These are phyloP conservation scores for Nigrospora sphaerica DNA, from an alignment of 2,329 filamentous ascomycete species.

Conservation along the genomic window DNA sequence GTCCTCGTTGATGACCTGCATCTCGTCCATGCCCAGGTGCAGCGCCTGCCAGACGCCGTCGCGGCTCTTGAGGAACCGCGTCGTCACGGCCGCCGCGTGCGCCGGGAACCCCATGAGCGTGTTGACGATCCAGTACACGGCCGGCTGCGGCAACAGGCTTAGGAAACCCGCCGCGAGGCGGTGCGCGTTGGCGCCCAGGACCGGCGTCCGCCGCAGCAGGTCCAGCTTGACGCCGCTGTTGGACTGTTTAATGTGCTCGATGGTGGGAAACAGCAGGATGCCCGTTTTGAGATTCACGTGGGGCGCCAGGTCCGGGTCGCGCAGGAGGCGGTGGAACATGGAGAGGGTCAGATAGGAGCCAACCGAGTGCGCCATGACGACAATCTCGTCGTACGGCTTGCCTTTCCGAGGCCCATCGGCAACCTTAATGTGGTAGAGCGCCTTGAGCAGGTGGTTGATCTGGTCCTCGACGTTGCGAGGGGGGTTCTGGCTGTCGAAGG, in stretches of 20 bases:
- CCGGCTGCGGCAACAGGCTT: constrained; percentile 27
- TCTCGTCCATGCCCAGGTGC: constrained; percentile 52
- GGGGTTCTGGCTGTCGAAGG: constrained; percentile 30
- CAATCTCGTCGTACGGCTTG: constrained; percentile 46
- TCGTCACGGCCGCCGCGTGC: constrained; percentile 41
- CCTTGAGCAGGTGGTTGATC: constrained; percentile 35
- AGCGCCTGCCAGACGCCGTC: constrained; percentile 55
- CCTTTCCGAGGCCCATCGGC: constrained; percentile 19
- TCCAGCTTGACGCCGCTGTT: constrained; percentile 48
- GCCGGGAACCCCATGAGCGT: constrained; percentile 38
- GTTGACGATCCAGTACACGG: constrained; percentile 35
- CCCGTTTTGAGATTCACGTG: constrained; percentile 40
- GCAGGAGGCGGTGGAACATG: constrained; percentile 50
- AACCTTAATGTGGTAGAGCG: constrained; percentile 25
- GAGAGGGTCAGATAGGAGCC: constrained; percentile 67
- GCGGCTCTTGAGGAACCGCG: constrained; percentile 45
- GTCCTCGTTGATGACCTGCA: constrained; percentile 51
- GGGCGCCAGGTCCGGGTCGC: constrained; percentile 23
- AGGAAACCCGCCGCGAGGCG: constrained; percentile 33
- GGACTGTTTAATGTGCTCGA: constrained; percentile 62
- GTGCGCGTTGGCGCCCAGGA: constrained; percentile 34
- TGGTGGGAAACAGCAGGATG: constrained; percentile 66
- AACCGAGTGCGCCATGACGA: constrained; percentile 69
- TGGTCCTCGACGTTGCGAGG: constrained; percentile 48
- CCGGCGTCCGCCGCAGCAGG: constrained; percentile 31